Evolutionary conservation across 2,329 filamentous ascomycete species (phyloP).

Genomic region (Sarocladium brachiariae): DNA sequence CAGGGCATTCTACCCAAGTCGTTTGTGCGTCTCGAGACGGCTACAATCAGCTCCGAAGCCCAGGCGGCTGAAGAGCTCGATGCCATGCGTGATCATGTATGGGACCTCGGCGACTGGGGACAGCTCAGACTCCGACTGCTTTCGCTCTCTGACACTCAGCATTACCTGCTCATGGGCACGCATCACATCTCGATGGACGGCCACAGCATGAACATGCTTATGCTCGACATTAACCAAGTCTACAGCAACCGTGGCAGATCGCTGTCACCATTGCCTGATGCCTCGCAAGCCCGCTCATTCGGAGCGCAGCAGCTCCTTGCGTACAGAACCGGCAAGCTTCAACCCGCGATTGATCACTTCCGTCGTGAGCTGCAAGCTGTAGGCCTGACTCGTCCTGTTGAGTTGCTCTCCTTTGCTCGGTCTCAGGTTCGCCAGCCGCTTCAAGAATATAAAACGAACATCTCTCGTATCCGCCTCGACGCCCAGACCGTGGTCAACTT

Average conservation of each 20-base stretch:
- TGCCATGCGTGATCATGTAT: slow-evolving; percentile 23
- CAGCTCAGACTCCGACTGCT: slow-evolving; percentile 27
- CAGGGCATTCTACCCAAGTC: neutral
- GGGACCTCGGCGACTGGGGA: slow-evolving; percentile 30
- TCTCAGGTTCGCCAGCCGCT: slow-evolving; percentile 9
- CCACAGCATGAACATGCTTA: slow-evolving; percentile 35
- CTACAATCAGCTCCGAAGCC: neutral
- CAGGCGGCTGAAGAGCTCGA: slow-evolving; percentile 20
- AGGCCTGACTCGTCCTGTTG: neutral
- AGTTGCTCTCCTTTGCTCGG: neutral
- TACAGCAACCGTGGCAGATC: slow-evolving; percentile 28
- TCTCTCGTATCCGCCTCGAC: neutral
- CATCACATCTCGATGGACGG: slow-evolving; percentile 49
- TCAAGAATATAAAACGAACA: neutral
- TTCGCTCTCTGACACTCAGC: slow-evolving; percentile 21
- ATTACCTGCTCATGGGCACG: slow-evolving; percentile 36
- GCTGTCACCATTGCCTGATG: slow-evolving; percentile 42
- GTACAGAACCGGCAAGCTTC: slow-evolving; percentile 6
- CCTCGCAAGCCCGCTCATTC: neutral
- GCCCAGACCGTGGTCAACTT: neutral
- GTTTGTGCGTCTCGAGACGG: neutral
- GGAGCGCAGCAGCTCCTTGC: neutral
- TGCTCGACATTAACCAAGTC: slow-evolving; percentile 34
- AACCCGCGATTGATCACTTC: neutral
- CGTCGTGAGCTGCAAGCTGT: neutral